Base-by-base conservation (phyloP, 768 basidiomycete species). In the Hysterangium stoloniferum region DNA sequence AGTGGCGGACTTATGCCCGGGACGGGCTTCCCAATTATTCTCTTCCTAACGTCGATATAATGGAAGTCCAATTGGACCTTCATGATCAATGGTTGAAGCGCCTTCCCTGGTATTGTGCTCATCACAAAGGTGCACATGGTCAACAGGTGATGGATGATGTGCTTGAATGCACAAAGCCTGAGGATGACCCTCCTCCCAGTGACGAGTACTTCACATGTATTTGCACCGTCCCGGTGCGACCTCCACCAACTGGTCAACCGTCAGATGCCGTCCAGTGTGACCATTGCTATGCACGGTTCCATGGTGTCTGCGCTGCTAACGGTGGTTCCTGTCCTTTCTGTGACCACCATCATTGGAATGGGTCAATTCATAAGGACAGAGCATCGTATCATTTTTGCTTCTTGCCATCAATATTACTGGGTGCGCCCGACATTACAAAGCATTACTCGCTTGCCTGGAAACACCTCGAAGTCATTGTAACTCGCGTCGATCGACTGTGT, bases 281-380 rank as follows among this genome's bases (percentile, higher is more conserved):
- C 61, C 87, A 91, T 58, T 92, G 88, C 55, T 86, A 77, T 62
- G 89, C 88, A 42, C 72, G 87, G 43, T 92, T 92, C 67, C 88
- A 92, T 54, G 87, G 86, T 4, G 74, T 80, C 43, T 91, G 88
- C 58, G 88, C 87, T 9, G 82, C 82, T 57, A 86, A 84, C 56
- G 88, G 88, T n/a, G 89, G 88, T 31, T 92, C 88, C 4, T 92
- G 88, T 61, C 88, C 88, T 0, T 92, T 92, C 70, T 92, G 88
- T 57, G 88, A 92, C 56, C 87, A 89, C 58, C 84, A 89, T 54
- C 89, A 92, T 60, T 91, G 88, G 88, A 88, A 91, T 57, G 88
- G 88, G 17, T 77, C 84, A 3, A 82, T 91, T 46, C 79, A 80
- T 62, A 90, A 89, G 64, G 77, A 85, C 56, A 80, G 89, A 42